Evolutionary conservation across 306 rosid genomes (phyloP).

Genomic region (Fragaria nilgerrensis): DNA sequence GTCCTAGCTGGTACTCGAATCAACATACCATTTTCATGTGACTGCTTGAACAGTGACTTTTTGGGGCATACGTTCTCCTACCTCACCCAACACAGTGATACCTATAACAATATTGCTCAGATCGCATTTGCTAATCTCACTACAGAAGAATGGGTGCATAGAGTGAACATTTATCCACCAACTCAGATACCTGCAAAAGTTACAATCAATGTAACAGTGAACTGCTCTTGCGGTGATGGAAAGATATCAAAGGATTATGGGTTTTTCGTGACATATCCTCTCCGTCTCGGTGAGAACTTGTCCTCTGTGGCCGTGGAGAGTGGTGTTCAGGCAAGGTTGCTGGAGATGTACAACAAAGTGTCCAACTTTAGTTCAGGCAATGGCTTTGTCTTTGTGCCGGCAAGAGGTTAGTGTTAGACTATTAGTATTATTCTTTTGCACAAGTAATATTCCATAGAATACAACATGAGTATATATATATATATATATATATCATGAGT

Average conservation of each 20-base stretch:
- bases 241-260: conserved; percentile 53
- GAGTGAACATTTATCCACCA: conserved; percentile 32
- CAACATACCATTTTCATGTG: conserved; percentile 60
- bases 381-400: conserved; percentile 64
- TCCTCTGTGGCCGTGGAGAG: conserved; percentile 24
- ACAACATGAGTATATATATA: background rate
- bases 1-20: conserved; percentile 14
- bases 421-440: background rate
- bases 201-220: conserved; percentile 49
- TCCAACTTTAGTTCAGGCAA: conserved; percentile 34
- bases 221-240: conserved; percentile 61
- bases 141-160: conserved; percentile 34
- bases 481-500: too few species aligned
- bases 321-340: conserved; percentile 38
- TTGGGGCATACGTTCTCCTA: conserved; percentile 57
- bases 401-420: conserved; percentile 49
- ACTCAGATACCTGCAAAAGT: conserved; percentile 3
- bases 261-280: conserved; percentile 51
- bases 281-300: conserved; percentile 32
- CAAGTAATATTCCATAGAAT: background rate
- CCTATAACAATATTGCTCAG: conserved; percentile 28
- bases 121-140: conserved; percentile 45
- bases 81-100: conserved; percentile 25
- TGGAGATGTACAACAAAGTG: conserved; percentile 42
- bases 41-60: conserved; percentile 47